Evolutionary conservation across 306 rosid genomes (phyloP), one percentile per base, ranked within the genome.

Genomic region (cucumber (Cucumis sativus)): DNA sequence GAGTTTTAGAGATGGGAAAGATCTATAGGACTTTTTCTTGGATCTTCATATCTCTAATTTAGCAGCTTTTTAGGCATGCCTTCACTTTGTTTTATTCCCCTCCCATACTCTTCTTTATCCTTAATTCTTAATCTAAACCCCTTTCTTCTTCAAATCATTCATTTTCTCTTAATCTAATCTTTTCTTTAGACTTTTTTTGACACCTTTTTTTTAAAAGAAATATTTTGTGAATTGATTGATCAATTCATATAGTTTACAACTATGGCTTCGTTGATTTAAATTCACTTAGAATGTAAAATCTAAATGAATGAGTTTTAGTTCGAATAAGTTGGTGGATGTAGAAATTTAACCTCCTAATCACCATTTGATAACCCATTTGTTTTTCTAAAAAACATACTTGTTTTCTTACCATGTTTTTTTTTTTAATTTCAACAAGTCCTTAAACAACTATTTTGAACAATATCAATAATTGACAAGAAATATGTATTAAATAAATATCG

Each of bases 11-110:
- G 8, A 70, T 23, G 6, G 28, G 51, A 39, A 23, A 39, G 73
- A 16, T 10, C 7, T 70, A 47, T 70, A 70, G 35, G 59, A 8
- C 59, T n/a, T 47, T 66, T 70, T 25, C 41, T 47, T 70, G 39
- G 76, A 70, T 70, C 55, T 70, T 17, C n/a, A 49, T 45, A 70
- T 70, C 76, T 47, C 59, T 47, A 30, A 25, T 21, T 23, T 23
- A 49, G 76, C 58, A 70, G 76, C 76, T 70, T 70, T 70, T 70
- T 47, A 70, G 76, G 76, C 76, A 70, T 70, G 76, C 76, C 13
- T 11, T 13, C 41, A 47, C 76, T 45, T 70, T 70, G 20, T 70
- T 47, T 21, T 21, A 6, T 49, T 25, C 40, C 33, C 14, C 30
- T 28, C 2, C 10, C 49, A 0, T 33, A 23, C 57, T 1, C 18